phyloP scores from a whole-genome alignment of 192 early-diverging fungal species.

The Entomortierella beljakovae region DNA sequence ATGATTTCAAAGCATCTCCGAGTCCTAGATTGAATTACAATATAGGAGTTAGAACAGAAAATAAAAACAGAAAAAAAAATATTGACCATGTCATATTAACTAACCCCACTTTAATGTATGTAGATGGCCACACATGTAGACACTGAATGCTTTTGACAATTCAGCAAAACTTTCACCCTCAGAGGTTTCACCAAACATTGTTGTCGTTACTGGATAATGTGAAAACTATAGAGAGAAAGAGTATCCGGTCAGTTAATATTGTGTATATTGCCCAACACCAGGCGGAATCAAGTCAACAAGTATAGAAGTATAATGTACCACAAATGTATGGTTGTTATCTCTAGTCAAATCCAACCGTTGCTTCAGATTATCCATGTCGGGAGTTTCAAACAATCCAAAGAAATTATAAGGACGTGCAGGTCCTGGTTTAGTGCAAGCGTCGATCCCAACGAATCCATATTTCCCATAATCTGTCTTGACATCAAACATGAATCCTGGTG shows the following conservation, averaged over 20 bases:
- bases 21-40: conserved; percentile 40
- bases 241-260: background rate
- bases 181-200: conserved; percentile 74
- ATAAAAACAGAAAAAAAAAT: background rate
- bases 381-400: conserved; percentile 83
- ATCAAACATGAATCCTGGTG: conserved; percentile 68
- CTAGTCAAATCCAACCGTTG: conserved; percentile 56
- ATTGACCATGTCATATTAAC: background rate
- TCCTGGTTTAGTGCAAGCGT: conserved; percentile 82
- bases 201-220: conserved; percentile 87
- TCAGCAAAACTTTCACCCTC: conserved; percentile 69
- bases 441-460: conserved; percentile 87
- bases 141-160: conserved; percentile 70
- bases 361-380: conserved; percentile 80
- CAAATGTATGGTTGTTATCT: conserved; percentile 72
- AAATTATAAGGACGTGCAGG: conserved; percentile 89
- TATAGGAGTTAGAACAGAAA: background rate
- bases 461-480: conserved; percentile 76
- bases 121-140: conserved; percentile 90
- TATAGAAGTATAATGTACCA: conserved; percentile 43
- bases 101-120: conserved; percentile 76
- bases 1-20: conserved; percentile 71
- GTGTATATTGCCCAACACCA: no score
- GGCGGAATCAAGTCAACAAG: conserved; percentile 18
- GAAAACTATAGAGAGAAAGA: conserved; percentile 62